Percentiles rank a stretch among this genome's conserved stretches.
phyloP scores from a whole-genome alignment of 2,329 filamentous ascomycete genomes.

The Alternaria brassicae region DNA sequence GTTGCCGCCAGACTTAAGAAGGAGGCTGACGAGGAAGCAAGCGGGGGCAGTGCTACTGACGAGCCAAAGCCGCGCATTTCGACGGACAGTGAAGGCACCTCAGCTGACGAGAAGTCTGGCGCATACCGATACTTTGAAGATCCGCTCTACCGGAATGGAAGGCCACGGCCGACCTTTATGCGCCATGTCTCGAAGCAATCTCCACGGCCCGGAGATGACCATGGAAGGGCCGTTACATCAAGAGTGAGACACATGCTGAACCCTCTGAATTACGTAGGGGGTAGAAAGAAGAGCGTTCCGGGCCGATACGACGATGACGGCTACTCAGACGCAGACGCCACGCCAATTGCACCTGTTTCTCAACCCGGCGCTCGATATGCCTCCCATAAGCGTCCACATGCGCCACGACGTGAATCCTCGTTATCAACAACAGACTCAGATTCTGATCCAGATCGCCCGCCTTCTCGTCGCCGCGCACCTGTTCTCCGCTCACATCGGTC shows the following conservation, averaged over 20 bases:
- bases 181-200: slow-evolving; percentile 48
- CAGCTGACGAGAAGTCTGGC: slow-evolving; percentile 53
- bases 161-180: slow-evolving; percentile 54
- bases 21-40: slow-evolving; percentile 59
- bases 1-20: slow-evolving; percentile 74
- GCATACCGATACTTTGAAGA: slow-evolving; percentile 59
- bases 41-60: slow-evolving; percentile 28
- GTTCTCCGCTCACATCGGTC: slow-evolving; percentile 51
- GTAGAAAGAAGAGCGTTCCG: slow-evolving; percentile 34
- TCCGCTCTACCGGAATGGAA: slow-evolving; percentile 56
- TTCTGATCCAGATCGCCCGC: slow-evolving; percentile 37
- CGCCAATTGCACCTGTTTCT: slow-evolving; percentile 35
- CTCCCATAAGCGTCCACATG: slow-evolving; percentile 42
- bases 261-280: slow-evolving; percentile 32
- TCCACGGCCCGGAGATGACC: slow-evolving; percentile 38
- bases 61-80: slow-evolving; percentile 40
- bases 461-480: slow-evolving; percentile 34
- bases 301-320: slow-evolving; percentile 40
- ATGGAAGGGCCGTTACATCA: slow-evolving; percentile 36
- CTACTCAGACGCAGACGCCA: slow-evolving; percentile 40
- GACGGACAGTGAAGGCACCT: slow-evolving; percentile 47
- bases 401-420: slow-evolving; percentile 45
- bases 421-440: slow-evolving; percentile 42
- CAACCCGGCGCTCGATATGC: slow-evolving; percentile 32
- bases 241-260: slow-evolving; percentile 47